Evolutionary conservation across 2,329 filamentous ascomycete species (phyloP).

Genomic region (Madurella mycetomatis): DNA sequence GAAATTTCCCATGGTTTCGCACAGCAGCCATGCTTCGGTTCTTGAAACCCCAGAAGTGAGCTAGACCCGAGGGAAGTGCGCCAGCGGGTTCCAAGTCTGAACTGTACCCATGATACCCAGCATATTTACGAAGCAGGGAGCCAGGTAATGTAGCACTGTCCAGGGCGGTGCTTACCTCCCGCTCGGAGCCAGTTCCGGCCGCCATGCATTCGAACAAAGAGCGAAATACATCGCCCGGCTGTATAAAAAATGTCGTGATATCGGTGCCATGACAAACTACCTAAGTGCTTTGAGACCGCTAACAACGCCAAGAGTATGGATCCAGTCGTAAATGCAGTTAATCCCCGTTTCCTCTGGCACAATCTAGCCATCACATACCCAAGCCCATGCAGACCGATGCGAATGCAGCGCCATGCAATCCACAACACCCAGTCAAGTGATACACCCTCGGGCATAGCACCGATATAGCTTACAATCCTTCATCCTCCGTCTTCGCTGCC

Average conservation of each 20-base stretch:
- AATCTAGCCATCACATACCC: conserved; percentile 1
- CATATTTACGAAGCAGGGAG: background rate
- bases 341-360: background rate
- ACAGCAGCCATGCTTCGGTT: background rate
- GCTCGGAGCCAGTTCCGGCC: too few species aligned
- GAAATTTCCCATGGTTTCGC: background rate
- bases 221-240: too few species aligned
- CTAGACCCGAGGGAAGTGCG: background rate
- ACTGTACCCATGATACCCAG: conserved; percentile 14
- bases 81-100: background rate
- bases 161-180: too few species aligned
- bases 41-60: too few species aligned
- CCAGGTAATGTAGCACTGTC: background rate
- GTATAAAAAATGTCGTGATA: background rate
- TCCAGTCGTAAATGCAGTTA: conserved; percentile 8
- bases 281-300: background rate
- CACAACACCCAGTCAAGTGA: background rate
- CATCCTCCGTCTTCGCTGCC: background rate
- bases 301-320: conserved; percentile 9
- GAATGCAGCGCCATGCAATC: conserved; percentile 4
- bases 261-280: background rate
- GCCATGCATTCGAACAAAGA: too few species aligned
- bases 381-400: background rate
- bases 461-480: background rate
- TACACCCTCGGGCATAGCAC: background rate